These are phyloP conservation scores for Leishmania turanica DNA, from an alignment of 208 protist genomes.

Conservation along the genomic window DNA sequence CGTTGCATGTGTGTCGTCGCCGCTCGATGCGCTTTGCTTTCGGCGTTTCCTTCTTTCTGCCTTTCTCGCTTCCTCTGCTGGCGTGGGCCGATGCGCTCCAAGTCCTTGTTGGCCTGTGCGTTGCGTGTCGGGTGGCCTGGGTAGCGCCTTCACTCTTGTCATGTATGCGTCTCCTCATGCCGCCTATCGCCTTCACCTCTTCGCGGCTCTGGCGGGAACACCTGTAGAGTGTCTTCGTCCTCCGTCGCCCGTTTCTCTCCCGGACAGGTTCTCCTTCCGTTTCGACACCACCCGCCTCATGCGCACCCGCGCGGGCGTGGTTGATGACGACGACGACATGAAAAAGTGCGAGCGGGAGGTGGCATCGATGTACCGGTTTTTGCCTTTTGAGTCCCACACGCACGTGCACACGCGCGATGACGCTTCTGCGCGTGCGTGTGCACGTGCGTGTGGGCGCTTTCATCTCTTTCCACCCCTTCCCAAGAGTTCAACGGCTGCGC, in stretches of 20 bases:
- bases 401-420: background rate
- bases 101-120: background rate
- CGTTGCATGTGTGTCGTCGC: background rate
- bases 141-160: background rate
- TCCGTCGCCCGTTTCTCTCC: background rate
- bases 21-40: background rate
- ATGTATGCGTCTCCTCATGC: background rate
- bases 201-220: background rate
- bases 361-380: background rate
- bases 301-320: background rate
- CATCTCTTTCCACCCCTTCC: background rate
- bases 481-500: background rate
- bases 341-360: no score
- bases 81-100: background rate
- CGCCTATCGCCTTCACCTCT: background rate
- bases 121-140: background rate
- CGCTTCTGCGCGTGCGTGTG: background rate
- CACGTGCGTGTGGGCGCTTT: background rate
- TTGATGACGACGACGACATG: background rate
- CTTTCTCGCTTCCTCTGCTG: background rate
- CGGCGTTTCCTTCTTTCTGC: background rate
- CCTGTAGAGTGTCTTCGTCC: background rate
- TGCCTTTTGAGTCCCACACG: background rate
- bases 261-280: background rate
- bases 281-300: background rate